A percentile compares a stretch with the other conserved stretches of the same genome.
Conservation (phyloP, 495 filamentous ascomycete species). For the Aspergillus nanangensis region DNA sequence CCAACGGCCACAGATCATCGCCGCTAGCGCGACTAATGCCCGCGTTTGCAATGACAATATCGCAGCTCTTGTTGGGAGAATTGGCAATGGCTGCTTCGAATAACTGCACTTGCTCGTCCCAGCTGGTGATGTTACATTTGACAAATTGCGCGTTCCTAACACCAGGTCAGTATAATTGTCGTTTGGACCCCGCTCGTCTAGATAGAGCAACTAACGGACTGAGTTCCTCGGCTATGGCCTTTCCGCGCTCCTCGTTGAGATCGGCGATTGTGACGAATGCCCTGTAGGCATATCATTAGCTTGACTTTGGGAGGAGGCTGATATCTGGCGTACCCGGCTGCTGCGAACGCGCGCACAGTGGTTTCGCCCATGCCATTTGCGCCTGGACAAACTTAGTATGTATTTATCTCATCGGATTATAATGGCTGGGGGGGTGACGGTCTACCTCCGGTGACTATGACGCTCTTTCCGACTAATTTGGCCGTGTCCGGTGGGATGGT, state of each 20-base stretch:
- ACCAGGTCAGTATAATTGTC: too few relatives aligned
- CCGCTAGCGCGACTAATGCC: conserved; percentile 30
- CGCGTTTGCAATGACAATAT: conserved; percentile 33
- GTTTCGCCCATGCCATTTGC: conserved; percentile 41
- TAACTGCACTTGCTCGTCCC: conserved; percentile 15
- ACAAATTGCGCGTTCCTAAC: conserved; percentile 16
- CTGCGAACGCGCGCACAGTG: conserved; percentile 26
- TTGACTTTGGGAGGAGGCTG: too few relatives aligned
- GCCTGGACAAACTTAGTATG: conserved; percentile 13
- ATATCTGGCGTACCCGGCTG: conserved; percentile 12
- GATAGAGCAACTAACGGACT: conserved; percentile 10
- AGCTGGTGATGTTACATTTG: conserved; percentile 16
- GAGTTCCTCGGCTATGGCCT: conserved; percentile 18
- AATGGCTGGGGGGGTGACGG: neutral
- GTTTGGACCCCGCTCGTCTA: too few relatives aligned
- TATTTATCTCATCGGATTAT: neutral
- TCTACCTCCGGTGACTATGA: conserved; percentile 20
- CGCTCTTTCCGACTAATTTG: conserved; percentile 22
- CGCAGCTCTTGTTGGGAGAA: conserved; percentile 15
- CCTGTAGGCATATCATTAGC: conserved; percentile 2
- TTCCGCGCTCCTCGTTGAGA: conserved; percentile 23
- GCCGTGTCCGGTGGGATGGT: conserved; percentile 13
- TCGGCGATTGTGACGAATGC: conserved; percentile 36
- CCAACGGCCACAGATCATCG: conserved; percentile 26
- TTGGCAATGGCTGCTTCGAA: conserved; percentile 17